These are phyloP conservation scores for Ceratocystis diversiconidia DNA, from an alignment of 2,329 filamentous ascomycete genomes.

Conservation along the genomic window DNA sequence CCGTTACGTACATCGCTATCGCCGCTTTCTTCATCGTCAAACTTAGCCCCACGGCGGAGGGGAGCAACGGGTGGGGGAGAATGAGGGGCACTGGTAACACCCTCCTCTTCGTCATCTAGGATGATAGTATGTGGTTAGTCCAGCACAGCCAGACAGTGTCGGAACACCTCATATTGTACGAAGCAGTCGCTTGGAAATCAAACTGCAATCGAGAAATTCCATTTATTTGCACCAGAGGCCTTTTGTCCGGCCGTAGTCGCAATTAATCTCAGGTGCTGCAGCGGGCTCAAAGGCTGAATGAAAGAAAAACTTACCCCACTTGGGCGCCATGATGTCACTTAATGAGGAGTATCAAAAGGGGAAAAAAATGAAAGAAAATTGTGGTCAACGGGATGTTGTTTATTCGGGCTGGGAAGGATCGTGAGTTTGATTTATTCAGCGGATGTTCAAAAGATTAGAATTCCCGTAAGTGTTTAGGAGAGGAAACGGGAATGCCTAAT, in stretches of 20 bases:
- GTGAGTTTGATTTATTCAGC: not conserved
- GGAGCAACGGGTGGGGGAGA: constrained; percentile 26
- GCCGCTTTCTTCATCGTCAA: constrained; percentile 82
- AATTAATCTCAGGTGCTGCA: constrained; percentile 11
- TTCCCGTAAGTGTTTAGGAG: not conserved
- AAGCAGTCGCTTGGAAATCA: not conserved
- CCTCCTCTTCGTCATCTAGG: constrained; percentile 29
- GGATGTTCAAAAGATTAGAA: not conserved
- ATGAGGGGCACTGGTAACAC: constrained; percentile 26
- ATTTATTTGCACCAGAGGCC: not conserved
- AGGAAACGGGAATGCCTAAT: not conserved
- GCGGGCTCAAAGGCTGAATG: constrained; percentile 6
- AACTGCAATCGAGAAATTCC: not conserved
- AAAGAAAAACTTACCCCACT: constrained; percentile 29
- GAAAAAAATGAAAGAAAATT: not conserved
- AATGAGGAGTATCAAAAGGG: not conserved
- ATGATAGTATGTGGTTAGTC: not conserved
- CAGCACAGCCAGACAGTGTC: not conserved
- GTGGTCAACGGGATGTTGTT: not conserved
- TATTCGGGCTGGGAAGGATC: not conserved
- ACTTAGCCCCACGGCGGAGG: constrained; percentile 42
- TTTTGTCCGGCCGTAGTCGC: not conserved
- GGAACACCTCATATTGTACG: not conserved
- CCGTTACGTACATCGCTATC: constrained; percentile 53
- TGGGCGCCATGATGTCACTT: constrained; percentile 31